A percentile compares a stretch with the other conserved stretches of the same genome.
Evolutionary conservation across 2,329 filamentous ascomycete species (phyloP).

Genomic region (Cryoendolithus antarcticus): DNA sequence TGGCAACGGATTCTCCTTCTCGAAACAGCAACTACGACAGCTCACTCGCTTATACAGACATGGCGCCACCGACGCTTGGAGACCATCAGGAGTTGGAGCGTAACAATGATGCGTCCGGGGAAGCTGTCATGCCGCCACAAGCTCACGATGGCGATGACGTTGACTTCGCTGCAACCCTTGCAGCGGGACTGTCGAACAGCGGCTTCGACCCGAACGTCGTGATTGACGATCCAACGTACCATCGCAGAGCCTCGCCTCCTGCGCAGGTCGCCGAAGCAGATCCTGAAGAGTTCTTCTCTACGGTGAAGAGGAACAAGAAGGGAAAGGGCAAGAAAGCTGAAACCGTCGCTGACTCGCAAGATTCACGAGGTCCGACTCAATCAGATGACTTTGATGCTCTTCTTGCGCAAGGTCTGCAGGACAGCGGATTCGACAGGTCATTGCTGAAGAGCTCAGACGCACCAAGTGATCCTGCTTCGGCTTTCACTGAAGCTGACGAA

Average conservation of each 20-base stretch:
- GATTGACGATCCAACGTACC: slow-evolving; percentile 28
- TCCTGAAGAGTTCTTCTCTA: slow-evolving; percentile 18
- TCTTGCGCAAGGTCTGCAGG: slow-evolving; percentile 23
- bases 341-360: background rate
- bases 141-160: slow-evolving; percentile 20
- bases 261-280: slow-evolving; percentile 20
- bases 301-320: slow-evolving; percentile 22
- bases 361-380: background rate
- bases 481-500: slow-evolving; percentile 13
- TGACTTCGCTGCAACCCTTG: slow-evolving; percentile 36
- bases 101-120: too few relatives aligned
- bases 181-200: slow-evolving; percentile 33
- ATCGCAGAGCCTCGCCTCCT: slow-evolving; percentile 23
- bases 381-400: slow-evolving; percentile 22
- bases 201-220: slow-evolving; percentile 35
- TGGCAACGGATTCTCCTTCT: too few relatives aligned
- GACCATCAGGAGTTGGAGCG: background rate
- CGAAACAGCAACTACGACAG: background rate
- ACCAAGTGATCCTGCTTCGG: slow-evolving; percentile 15
- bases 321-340: slow-evolving; percentile 5
- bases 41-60: background rate
- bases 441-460: slow-evolving; percentile 26
- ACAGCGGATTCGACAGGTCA: slow-evolving; percentile 21
- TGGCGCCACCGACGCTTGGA: background rate
- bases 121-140: too few relatives aligned